Base-by-base conservation (phyloP, 345 rosid genomes). In the Trapa incisa region DNA sequence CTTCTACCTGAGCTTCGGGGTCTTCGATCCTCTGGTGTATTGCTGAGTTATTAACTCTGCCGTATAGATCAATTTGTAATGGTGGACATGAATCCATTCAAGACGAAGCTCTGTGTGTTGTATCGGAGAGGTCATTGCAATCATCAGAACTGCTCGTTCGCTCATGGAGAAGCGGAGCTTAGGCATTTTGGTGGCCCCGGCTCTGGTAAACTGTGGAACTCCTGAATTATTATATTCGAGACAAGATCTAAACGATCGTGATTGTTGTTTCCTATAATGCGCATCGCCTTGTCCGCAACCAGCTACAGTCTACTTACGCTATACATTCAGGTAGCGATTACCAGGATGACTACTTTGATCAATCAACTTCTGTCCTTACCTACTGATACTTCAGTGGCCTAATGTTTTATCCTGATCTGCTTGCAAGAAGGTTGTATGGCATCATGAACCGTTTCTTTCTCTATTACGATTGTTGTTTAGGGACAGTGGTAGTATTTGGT, bases 91-190 rank as follows among this genome's bases (percentile, higher is more conserved):
- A 89, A 83, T 86, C 79, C 81, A 50, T 94, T 77, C 79, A 94
- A 84, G 82, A 94, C 97, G 76, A 90, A 77, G 86, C 72, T 87
- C 36, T 90, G 98, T 69, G 72, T 72, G 60, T 43, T 82, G 73
- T 87, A 75, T 61, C 77, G 77, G 69, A 83, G 82, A 66, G 99
- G 99, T 50, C 85, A 65, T 64, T 94, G 99, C 72, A 72, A 82
- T 16, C 89, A 91, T 67, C 91, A 76, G 14, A 82, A 79, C 67
- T 94, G 99, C 76, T 75, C 89, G 7, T 93, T 83, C 65, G 97
- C 99, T 2, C 99, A 94, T 67, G 99, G 99, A 67, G 79, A 70
- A 72, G 85, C 85, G 37, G 99, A 94, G 78, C 99, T 94, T 39
- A 82, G 97, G 65, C 89, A 76, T 22, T 78, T 80, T 50, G 71